A percentile compares a stretch with the other conserved stretches of the same genome.
Conservation (phyloP, 73 alveolate species). For the Paramecium sonneborni region DNA sequence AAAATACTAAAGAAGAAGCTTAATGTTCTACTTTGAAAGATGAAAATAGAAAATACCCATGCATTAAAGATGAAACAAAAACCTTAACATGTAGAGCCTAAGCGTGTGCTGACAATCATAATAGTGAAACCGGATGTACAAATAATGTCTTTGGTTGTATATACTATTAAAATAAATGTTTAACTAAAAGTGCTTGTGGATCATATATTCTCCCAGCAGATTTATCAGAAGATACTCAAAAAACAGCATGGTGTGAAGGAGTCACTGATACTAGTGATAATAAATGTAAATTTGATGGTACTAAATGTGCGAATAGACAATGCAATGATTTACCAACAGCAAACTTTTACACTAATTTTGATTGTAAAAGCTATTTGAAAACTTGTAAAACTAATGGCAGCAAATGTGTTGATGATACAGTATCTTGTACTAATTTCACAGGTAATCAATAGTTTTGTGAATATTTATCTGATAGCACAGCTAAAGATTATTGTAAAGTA, state of each 20-base stretch:
- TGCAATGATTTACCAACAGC: not conserved
- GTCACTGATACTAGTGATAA: not conserved
- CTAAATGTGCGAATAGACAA: not conserved
- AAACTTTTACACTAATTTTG: not conserved
- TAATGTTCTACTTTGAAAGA: not conserved
- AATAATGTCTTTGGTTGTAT: not conserved
- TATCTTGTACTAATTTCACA: not conserved
- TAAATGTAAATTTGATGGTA: not conserved
- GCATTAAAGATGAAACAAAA: not conserved
- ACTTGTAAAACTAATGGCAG: constrained; percentile 1
- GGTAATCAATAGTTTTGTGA: not conserved
- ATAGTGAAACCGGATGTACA: not conserved
- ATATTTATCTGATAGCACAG: not conserved
- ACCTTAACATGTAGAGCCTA: not conserved
- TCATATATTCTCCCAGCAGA: not conserved
- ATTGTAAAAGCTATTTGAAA: not conserved
- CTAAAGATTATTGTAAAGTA: not conserved
- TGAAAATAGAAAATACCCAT: not conserved
- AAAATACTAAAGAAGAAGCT: not conserved
- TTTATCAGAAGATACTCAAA: not conserved
- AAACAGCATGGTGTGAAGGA: not conserved
- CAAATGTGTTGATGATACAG: not conserved
- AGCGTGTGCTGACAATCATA: not conserved
- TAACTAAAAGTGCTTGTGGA: not conserved
- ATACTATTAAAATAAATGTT: not conserved